Base-by-base conservation (phyloP, 257 asterid species). In the Solanum neorickii region DNA sequence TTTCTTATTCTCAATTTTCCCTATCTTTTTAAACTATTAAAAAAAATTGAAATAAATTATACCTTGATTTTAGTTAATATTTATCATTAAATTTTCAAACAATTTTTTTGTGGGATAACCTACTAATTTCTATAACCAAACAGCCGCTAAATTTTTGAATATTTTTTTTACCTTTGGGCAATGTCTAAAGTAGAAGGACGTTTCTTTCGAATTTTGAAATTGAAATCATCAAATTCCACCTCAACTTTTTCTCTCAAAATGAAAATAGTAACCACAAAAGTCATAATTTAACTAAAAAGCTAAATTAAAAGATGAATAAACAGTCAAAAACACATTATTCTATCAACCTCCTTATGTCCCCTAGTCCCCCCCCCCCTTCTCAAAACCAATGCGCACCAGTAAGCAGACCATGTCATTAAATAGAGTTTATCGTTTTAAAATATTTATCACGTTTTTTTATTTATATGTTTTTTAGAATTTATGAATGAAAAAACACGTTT, bases 341-440 rank as follows among this genome's bases (percentile, higher is more conserved):
- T 52, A 16, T 84, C 87, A 84, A 84, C 87, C 87, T 66, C 87
- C 21, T 21, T 33, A 65, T 84, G 87, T 84, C 44, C 46, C 87
- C 44, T 47, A 0, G 15, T 62, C 27, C 44, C 2, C 27, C 6
- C 62, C 16, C 29, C n/a, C 7, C 4, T 0, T 0, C 7, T 9
- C 86, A 82, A 47, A 82, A 37, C 85, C 7, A 69, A 29, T 7
- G 12, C 42, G 27, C 60, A 23, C 47, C 11, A 18, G 23, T 7
- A 46, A n/a, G 25, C 62, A 11, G 31, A 77, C 21, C 65, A 13
- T 47, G 41, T 27, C 35, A 16, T 16, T 52, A 52, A 52, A 21
- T 52, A 16, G 60, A 52, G 23, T 16, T 7, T 16, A 52, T 18
- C 10, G 10, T 52, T 16, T 52, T 15, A 52, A 52, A 52, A 52